Evolutionary conservation across 2,329 filamentous ascomycete species (phyloP).

Genomic region (Chaetothyriales sp.): DNA sequence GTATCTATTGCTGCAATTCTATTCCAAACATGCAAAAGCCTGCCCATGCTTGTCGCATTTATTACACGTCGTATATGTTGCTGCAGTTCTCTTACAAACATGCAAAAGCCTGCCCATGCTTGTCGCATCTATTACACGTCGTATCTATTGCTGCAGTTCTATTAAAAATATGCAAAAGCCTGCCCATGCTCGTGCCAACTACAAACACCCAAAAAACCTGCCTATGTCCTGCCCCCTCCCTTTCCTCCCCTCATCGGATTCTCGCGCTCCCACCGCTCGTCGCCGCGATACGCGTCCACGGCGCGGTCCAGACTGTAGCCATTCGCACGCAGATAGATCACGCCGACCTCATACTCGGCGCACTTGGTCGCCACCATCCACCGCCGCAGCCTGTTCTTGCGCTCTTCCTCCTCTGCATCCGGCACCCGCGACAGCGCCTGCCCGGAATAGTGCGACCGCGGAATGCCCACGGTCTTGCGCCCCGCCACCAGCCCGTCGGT

Average conservation of each 20-base stretch:
- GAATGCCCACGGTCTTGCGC: constrained; percentile 57
- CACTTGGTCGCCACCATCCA: constrained; percentile 70
- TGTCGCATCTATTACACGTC: neutral
- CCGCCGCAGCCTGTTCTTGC: constrained; percentile 56
- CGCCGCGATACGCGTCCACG: constrained; percentile 50
- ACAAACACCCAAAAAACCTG: neutral
- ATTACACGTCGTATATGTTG: too few relatives aligned
- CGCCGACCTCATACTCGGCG: constrained; percentile 48
- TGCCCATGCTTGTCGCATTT: too few relatives aligned
- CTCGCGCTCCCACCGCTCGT: constrained; percentile 61
- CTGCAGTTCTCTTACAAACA: too few relatives aligned
- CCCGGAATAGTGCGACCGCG: constrained; percentile 54
- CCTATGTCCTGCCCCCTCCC: constrained; percentile 23
- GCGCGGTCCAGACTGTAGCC: constrained; percentile 52
- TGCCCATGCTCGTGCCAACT: too few relatives aligned
- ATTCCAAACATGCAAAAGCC: too few relatives aligned
- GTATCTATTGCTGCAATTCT: too few relatives aligned
- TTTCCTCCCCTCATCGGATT: constrained; percentile 44
- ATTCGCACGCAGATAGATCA: constrained; percentile 55
- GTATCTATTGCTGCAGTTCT: too few relatives aligned
- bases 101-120: too few relatives aligned
- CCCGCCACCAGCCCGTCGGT: constrained; percentile 58
- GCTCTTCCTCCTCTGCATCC: constrained; percentile 51
- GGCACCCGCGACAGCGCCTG: constrained; percentile 22
- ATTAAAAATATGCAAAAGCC: too few relatives aligned